Percentiles rank a stretch among this genome's conserved stretches.
Evolutionary conservation across 306 rosid genomes (phyloP).

Genomic region (Spatholobus suberectus): DNA sequence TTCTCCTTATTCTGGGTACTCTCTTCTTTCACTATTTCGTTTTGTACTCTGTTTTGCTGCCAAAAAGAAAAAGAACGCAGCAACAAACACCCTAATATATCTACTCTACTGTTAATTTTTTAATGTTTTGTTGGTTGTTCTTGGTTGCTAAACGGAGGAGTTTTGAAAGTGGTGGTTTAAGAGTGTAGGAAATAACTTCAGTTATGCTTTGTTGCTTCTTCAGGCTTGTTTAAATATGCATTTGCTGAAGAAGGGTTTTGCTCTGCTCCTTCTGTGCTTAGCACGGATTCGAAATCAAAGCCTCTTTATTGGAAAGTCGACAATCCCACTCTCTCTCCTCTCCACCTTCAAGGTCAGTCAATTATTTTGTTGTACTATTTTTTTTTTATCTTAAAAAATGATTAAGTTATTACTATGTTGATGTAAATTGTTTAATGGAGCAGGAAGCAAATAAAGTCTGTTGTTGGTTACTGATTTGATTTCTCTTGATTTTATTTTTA

Average conservation of each 20-base stretch:
- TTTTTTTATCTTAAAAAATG: neutral
- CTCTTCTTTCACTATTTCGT: neutral
- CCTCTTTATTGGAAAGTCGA: slow-evolving; percentile 71
- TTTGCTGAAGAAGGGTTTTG: slow-evolving; percentile 70
- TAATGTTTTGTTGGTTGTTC: neutral
- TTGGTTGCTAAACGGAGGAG: slow-evolving; percentile 19
- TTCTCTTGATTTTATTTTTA: neutral
- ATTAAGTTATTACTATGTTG: neutral
- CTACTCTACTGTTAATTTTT: neutral
- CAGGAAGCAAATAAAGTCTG: neutral
- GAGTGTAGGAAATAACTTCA: slow-evolving; percentile 11
- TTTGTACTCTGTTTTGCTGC: neutral
- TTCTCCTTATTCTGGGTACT: slow-evolving; percentile 47
- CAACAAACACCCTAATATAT: neutral
- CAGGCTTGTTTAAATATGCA: slow-evolving; percentile 63
- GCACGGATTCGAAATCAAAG: slow-evolving; percentile 47
- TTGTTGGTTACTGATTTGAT: neutral
- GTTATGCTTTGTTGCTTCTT: slow-evolving; percentile 19
- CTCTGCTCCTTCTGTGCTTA: slow-evolving; percentile 64
- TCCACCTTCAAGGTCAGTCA: slow-evolving; percentile 73
- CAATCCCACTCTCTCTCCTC: slow-evolving; percentile 78
- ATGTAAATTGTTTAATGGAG: slow-evolving; percentile 24
- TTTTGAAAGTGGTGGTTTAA: neutral
- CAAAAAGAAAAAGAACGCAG: neutral
- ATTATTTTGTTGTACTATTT: neutral